Percentiles rank a stretch among this genome's conserved stretches.
Evolutionary conservation across 805 yeast species (phyloP).

Genomic region (Schwanniomyces sp.): DNA sequence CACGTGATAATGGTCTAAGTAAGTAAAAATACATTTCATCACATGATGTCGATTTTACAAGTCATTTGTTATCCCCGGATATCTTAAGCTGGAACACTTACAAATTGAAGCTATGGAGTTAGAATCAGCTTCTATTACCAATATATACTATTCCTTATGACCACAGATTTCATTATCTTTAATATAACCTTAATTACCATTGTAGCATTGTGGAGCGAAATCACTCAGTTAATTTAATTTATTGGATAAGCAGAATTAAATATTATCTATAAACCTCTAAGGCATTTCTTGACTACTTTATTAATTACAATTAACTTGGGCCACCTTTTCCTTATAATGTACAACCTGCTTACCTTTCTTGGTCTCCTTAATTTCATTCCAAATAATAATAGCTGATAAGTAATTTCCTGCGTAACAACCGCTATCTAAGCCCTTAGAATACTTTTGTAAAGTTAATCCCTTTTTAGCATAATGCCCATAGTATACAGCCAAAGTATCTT

Average conservation of each 20-base stretch:
- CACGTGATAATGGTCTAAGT: too few relatives aligned
- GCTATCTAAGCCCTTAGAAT: constrained; percentile 77
- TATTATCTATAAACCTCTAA: neutral
- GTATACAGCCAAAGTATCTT: constrained; percentile 48
- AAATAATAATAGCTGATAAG: constrained; percentile 62
- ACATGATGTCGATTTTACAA: too few relatives aligned
- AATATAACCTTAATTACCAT: too few relatives aligned
- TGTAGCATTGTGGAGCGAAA: too few relatives aligned
- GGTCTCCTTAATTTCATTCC: constrained; percentile 14
- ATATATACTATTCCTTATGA: too few relatives aligned
- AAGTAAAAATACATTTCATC: too few relatives aligned
- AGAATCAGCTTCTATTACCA: too few relatives aligned
- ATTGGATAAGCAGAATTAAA: neutral
- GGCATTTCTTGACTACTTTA: neutral
- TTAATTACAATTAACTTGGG: constrained; percentile 17
- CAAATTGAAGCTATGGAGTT: too few relatives aligned
- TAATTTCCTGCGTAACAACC: constrained; percentile 78
- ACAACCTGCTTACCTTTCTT: constrained; percentile 11
- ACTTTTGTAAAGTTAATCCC: constrained; percentile 66
- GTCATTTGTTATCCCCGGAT: too few relatives aligned
- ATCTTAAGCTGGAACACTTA: too few relatives aligned
- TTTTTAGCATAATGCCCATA: constrained; percentile 89
- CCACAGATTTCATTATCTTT: too few relatives aligned
- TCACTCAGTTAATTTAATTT: neutral
- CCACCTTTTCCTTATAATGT: constrained; percentile 20